These are phyloP conservation scores for Gossypium rotundifolium DNA, from an alignment of 345 rosid species.

Conservation along the genomic window DNA sequence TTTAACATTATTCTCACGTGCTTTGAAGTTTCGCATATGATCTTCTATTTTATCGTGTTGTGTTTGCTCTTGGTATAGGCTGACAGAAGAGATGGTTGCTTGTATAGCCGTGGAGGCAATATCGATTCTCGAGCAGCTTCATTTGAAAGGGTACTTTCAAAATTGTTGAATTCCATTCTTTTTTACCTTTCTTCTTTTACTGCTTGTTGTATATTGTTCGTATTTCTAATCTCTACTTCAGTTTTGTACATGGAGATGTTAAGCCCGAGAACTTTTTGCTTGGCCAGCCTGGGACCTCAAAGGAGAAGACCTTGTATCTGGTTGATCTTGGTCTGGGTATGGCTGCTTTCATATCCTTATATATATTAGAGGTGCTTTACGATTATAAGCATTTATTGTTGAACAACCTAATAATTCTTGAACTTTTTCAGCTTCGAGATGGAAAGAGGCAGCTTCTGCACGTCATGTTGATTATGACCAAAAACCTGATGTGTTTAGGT, in stretches of 20 bases:
- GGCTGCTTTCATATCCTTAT: neutral
- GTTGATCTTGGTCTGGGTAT: constrained; percentile 88
- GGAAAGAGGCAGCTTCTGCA: constrained; percentile 75
- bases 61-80: constrained; percentile 30
- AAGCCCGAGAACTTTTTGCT: constrained; percentile 96
- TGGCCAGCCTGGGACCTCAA: constrained; percentile 77
- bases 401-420: neutral
- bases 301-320: constrained; percentile 80
- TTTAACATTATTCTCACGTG: constrained; percentile 4
- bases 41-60: neutral
- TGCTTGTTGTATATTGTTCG: neutral
- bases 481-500: constrained; percentile 98
- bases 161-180: constrained; percentile 16
- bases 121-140: constrained; percentile 86
- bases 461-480: constrained; percentile 94
- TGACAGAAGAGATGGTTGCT: constrained; percentile 82
- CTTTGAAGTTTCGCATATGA: constrained; percentile 11
- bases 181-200: neutral
- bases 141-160: constrained; percentile 61
- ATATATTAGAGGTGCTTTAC: neutral
- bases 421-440: constrained; percentile 57
- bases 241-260: constrained; percentile 96
- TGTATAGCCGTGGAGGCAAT: constrained; percentile 88
- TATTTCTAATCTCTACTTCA: constrained; percentile 22
- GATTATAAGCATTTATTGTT: neutral